Evolutionary conservation across 2,329 filamentous ascomycete genomes (phyloP).

Genomic region (Pseudonectria foliicola): DNA sequence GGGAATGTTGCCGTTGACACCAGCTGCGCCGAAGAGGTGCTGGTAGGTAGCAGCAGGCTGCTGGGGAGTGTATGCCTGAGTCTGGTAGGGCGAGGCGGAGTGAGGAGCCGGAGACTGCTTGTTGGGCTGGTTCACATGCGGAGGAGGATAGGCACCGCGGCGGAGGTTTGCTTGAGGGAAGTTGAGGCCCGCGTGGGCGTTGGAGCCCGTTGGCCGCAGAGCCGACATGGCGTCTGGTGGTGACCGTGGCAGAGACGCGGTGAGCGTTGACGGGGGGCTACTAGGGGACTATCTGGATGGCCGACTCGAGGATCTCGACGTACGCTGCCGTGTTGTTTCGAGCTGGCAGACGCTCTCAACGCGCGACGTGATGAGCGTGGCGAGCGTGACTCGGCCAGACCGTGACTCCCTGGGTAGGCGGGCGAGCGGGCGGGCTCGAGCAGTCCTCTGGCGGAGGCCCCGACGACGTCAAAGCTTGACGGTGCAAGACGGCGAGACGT

Average conservation of each 20-base stretch:
- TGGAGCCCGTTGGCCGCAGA: conserved; percentile 43
- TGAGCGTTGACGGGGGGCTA: conserved; percentile 9
- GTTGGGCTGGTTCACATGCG: conserved; percentile 44
- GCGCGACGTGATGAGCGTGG: too few species aligned
- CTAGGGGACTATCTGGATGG: conserved; percentile 1
- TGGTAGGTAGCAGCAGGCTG: conserved; percentile 44
- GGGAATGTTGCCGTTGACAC: conserved; percentile 40
- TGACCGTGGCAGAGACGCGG: conserved; percentile 15
- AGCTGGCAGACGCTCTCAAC: too few species aligned
- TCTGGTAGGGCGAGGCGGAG: conserved; percentile 48
- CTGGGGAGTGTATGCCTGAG: conserved; percentile 46
- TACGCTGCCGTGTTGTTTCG: background rate
- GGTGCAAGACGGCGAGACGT: too few species aligned
- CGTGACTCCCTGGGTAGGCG: too few species aligned
- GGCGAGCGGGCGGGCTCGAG: too few species aligned
- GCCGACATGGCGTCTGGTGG: conserved; percentile 36
- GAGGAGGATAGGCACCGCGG: conserved; percentile 39
- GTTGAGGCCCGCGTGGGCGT: conserved; percentile 45
- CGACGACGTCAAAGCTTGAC: too few species aligned
- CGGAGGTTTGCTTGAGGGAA: conserved; percentile 45
- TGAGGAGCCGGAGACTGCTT: conserved; percentile 50
- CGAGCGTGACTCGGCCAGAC: too few species aligned
- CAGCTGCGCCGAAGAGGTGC: conserved; percentile 43
- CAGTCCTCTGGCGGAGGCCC: too few species aligned
- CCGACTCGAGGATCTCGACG: background rate